These are phyloP conservation scores for Vinca major DNA, from an alignment of 305 asterid genomes.

Conservation along the genomic window DNA sequence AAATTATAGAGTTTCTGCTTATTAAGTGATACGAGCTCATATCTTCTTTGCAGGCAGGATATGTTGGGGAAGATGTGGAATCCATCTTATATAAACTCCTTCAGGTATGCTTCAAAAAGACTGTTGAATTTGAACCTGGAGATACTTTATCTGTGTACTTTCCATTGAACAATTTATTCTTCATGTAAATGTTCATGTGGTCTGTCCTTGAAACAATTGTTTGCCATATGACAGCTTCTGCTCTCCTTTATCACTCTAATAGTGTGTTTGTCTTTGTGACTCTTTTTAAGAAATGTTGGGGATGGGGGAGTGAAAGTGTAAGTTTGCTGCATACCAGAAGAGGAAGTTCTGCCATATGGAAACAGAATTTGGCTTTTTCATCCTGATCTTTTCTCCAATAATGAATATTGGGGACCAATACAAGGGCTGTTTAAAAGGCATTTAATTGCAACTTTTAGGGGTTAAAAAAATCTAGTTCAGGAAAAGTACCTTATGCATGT, in stretches of 20 bases:
- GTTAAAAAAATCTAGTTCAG: background rate
- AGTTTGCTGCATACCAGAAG: background rate
- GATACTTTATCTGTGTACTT: background rate
- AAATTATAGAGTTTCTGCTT: background rate
- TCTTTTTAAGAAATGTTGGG: too few species aligned
- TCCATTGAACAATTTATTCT: background rate
- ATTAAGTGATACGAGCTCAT: background rate
- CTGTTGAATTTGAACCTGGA: background rate
- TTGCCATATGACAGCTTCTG: background rate
- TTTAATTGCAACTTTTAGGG: background rate
- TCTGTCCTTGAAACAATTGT: background rate
- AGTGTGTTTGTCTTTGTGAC: too few species aligned
- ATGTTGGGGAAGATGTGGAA: conserved; percentile 97
- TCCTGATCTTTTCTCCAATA: background rate
- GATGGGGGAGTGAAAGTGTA: background rate
- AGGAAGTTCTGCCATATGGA: background rate
- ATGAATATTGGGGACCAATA: background rate
- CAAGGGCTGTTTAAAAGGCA: background rate
- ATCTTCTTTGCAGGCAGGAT: conserved; percentile 71
- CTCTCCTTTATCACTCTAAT: background rate
- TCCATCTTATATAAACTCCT: conserved; percentile 92
- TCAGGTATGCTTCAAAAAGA: conserved; percentile 33
- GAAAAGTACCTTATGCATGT: background rate
- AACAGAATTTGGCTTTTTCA: background rate
- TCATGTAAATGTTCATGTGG: background rate